Evolutionary conservation across 805 yeast genomes (phyloP).

Genomic region (Pichia ethanolica): DNA sequence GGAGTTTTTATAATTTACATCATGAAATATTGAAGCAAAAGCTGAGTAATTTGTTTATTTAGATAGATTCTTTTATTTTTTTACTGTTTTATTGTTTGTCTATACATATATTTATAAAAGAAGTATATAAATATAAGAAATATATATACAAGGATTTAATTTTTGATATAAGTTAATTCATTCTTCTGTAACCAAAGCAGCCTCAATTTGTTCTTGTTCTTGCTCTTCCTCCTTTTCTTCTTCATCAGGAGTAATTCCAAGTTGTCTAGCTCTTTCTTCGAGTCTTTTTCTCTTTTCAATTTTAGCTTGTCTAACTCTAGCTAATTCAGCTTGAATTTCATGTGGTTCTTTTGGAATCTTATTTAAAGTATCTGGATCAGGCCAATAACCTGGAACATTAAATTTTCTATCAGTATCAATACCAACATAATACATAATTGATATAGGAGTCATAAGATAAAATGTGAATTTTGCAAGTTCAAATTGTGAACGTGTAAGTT

Average conservation of each 20-base stretch:
- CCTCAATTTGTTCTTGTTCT: conserved; percentile 5
- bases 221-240: conserved; percentile 8
- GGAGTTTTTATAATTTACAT: no score
- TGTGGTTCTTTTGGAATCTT: conserved; percentile 89
- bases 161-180: neutral
- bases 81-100: no score
- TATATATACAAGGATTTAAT: neutral
- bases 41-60: no score
- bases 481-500: conserved; percentile 41
- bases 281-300: conserved; percentile 63
- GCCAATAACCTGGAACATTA: conserved; percentile 93
- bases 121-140: no score
- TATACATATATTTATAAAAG: no score
- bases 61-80: no score
- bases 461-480: conserved; percentile 69
- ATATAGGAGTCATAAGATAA: conserved; percentile 77
- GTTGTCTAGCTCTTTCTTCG: conserved; percentile 61
- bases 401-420: conserved; percentile 82
- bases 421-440: conserved; percentile 92
- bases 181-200: conserved; percentile 9
- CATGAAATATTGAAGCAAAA: no score
- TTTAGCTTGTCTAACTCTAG: conserved; percentile 74
- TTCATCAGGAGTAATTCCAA: conserved; percentile 51
- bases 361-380: conserved; percentile 87
- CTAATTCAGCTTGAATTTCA: conserved; percentile 86